Percentiles rank a stretch among this genome's conserved stretches.
phyloP scores from a whole-genome alignment of 2,329 filamentous ascomycete genomes.

The Huntiella bhutanensis region DNA sequence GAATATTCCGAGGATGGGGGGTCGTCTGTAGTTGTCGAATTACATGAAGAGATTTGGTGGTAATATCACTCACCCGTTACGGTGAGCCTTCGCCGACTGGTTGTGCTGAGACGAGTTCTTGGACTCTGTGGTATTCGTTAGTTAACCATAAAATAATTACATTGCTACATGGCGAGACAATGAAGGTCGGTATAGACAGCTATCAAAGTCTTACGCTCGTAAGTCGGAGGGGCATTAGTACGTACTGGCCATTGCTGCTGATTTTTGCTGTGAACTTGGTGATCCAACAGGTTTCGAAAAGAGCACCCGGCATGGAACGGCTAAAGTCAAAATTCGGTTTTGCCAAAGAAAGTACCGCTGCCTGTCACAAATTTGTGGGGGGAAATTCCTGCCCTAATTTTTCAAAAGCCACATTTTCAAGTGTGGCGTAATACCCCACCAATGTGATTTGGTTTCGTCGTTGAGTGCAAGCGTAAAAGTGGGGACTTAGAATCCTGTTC shows the following conservation, averaged over 20 bases:
- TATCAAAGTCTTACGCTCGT: neutral
- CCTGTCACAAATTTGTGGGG: constrained; percentile 11
- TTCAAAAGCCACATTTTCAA: constrained; percentile 2
- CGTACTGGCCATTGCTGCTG: constrained; percentile 25
- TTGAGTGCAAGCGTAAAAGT: no score
- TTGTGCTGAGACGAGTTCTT: constrained; percentile 99
- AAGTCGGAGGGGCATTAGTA: constrained; percentile 11
- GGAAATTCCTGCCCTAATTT: constrained; percentile 14
- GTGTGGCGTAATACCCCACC: neutral
- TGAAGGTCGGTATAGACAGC: neutral
- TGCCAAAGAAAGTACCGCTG: neutral
- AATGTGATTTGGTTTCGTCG: no score
- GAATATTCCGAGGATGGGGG: no score
- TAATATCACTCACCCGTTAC: constrained; percentile 54
- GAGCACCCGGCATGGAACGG: constrained; percentile 16
- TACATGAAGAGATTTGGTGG: neutral
- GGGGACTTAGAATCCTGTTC: no score
- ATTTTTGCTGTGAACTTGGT: constrained; percentile 13
- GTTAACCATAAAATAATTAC: neutral
- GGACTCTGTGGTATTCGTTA: constrained; percentile 47
- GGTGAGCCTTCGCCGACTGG: constrained; percentile 95
- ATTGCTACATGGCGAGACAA: neutral
- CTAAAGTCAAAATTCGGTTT: constrained; percentile 18
- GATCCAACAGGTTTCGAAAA: constrained; percentile 13
- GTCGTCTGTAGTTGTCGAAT: neutral